Conservation (phyloP, 129 eudicot species). For the Flaveria robusta region DNA sequence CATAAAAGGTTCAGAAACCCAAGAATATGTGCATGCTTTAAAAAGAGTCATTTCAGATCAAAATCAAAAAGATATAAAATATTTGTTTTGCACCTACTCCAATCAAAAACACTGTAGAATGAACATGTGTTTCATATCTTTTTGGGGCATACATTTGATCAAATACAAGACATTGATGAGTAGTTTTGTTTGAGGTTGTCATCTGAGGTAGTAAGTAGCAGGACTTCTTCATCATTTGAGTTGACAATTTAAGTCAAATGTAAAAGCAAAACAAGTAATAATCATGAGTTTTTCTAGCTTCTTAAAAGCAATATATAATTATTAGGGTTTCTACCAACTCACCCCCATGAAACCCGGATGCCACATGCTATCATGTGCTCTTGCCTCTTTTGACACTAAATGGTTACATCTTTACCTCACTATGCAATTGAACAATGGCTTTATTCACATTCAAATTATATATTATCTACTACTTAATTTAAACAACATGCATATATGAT, state of each 20-base stretch:
- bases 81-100: conserved; percentile 40
- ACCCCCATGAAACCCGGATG: conserved; percentile 44
- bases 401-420: conserved; percentile 23
- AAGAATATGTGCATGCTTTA: conserved; percentile 33
- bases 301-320: conserved; percentile 11
- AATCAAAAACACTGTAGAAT: conserved; percentile 39
- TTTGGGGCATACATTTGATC: conserved; percentile 37
- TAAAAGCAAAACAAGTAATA: conserved; percentile 24
- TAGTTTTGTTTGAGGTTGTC: conserved; percentile 46
- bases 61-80: conserved; percentile 28
- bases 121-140: conserved; percentile 40
- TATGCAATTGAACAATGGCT: conserved; percentile 5
- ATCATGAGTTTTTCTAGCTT: conserved; percentile 16
- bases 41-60: conserved; percentile 32
- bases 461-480: background rate
- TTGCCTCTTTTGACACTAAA: conserved; percentile 29
- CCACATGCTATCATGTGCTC: conserved; percentile 46
- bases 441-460: background rate
- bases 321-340: conserved; percentile 36
- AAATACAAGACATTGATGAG: conserved; percentile 23
- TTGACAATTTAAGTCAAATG: conserved; percentile 43
- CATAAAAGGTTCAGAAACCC: conserved; percentile 43
- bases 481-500: no score
- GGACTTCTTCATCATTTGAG: conserved; percentile 33
- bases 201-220: conserved; percentile 42